phyloP scores from a whole-genome alignment of 352 stramenopile species.

The Globisporangium solare region DNA sequence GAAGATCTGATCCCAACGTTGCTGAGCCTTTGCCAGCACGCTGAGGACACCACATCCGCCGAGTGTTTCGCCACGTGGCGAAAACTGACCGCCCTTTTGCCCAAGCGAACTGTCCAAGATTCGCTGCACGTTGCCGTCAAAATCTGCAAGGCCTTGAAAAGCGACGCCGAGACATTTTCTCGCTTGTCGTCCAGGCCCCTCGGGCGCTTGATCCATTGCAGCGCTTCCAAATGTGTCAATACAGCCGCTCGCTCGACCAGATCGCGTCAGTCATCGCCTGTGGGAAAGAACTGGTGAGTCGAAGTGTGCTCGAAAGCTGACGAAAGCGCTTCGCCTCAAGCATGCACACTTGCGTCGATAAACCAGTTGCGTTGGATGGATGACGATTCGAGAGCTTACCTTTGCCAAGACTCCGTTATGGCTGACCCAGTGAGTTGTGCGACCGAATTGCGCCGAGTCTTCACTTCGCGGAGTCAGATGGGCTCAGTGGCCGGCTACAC shows the following conservation, averaged over 20 bases:
- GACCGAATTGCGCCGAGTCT: constrained; percentile 10
- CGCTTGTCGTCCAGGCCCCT: constrained; percentile 21
- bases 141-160: constrained; percentile 18
- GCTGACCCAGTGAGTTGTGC: constrained; percentile 33
- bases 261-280: constrained; percentile 22
- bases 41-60: constrained; percentile 22
- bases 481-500: background rate
- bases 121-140: constrained; percentile 4
- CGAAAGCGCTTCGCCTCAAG: constrained; percentile 16
- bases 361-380: constrained; percentile 52
- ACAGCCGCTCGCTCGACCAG: constrained; percentile 8
- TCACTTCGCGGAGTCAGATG: background rate
- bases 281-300: constrained; percentile 17
- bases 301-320: constrained; percentile 21
- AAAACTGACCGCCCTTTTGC: constrained; percentile 21
- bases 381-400: constrained; percentile 13
- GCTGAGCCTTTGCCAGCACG: constrained; percentile 29
- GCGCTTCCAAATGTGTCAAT: constrained; percentile 28
- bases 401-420: constrained; percentile 28
- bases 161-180: constrained; percentile 18
- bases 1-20: constrained; percentile 17
- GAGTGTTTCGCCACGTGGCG: constrained; percentile 34
- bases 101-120: constrained; percentile 17
- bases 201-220: constrained; percentile 17
- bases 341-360: constrained; percentile 37